A percentile compares a stretch with the other conserved stretches of the same genome.
Conservation (phyloP, 1,284 basidiomycete species). For the Ceratobasidium sp. region DNA sequence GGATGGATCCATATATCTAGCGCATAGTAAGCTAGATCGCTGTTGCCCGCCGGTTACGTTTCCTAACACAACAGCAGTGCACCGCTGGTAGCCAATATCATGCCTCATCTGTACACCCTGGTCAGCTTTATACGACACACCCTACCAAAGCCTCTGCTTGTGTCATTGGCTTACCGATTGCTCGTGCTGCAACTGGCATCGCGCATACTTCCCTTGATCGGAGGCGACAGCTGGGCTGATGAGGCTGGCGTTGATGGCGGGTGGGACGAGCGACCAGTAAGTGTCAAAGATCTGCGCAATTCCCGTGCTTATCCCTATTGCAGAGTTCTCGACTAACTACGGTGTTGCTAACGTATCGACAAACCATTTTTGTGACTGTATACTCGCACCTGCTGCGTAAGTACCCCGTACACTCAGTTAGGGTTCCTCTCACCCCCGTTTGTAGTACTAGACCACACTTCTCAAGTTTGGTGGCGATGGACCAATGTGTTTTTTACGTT, state of each 20-base stretch:
- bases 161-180: conserved; percentile 83
- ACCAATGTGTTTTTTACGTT: conserved; percentile 85
- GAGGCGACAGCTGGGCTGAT: conserved; percentile 77
- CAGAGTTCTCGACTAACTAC: conserved; percentile 76
- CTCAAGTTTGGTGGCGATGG: conserved; percentile 89
- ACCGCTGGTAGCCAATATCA: conserved; percentile 74
- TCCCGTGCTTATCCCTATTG: not conserved
- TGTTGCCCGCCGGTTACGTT: not conserved
- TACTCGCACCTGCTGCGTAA: conserved; percentile 80
- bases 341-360: conserved; percentile 77
- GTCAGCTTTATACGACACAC: conserved; percentile 81
- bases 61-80: conserved; percentile 56
- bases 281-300: conserved; percentile 46
- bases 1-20: conserved; percentile 53
- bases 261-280: conserved; percentile 76
- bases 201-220: conserved; percentile 80
- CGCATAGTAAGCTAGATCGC: conserved; percentile 52
- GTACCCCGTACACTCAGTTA: conserved; percentile 59
- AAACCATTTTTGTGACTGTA: conserved; percentile 81
- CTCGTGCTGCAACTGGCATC: conserved; percentile 85
- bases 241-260: conserved; percentile 67
- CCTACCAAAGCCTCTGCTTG: conserved; percentile 81
- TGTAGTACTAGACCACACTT: conserved; percentile 61
- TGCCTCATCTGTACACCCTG: conserved; percentile 78
- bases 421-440: not conserved